Base-by-base conservation (phyloP, 2,329 filamentous ascomycete species). In the Xylariales sp. region DNA sequence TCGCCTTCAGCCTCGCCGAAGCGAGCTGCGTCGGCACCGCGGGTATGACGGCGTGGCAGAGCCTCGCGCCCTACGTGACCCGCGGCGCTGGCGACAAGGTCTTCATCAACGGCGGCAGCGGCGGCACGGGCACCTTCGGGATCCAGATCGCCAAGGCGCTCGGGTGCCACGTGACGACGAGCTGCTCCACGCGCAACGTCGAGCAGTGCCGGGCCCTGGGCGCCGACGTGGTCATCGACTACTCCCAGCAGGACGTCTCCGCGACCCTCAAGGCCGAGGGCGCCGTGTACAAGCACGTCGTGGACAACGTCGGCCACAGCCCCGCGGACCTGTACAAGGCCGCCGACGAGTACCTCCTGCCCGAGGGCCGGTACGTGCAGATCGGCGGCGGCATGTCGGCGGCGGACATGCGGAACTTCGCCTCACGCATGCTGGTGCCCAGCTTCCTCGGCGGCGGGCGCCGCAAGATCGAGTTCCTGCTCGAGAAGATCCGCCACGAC, bases 201-300 rank as follows among this genome's bases (percentile, higher is more conserved):
- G 67, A 75, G 38, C 54, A 83, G 3, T 77, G 74, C 49, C 69
- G 69, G 47, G 58, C 60, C 5, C 54, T 83, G 2, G 80, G 80
- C 0, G 80, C 79, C 12, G 78, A 83, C 45, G 73, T 78, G 42
- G 70, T 81, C 21, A 64, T 81, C 33, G 73, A 82, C 47, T 82
- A 83, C 50, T 71, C 66, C 18, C 58, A 59, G 2, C 51, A 57
- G 18, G 60, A 79, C 48, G 53, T 81, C 3, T 49, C 69, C 3
- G 57, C 63, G 20, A 52, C 52, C 2, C 53, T 82, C 11, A 66
- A 64, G 43, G 54, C 59, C 2, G 66, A 65, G 25, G 70, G 71
- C 0, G 60, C 61, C 14, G 55, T 69, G 2, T 81, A 69, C 51
- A 62, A 66, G 35, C 60, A 74, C 30, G 61, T 72, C 0, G 61